Percentiles rank a stretch among this genome's conserved stretches.
These are phyloP conservation scores for Pichia kudriavzevii DNA, from an alignment of 1,139 yeast genomes.

Conservation along the genomic window DNA sequence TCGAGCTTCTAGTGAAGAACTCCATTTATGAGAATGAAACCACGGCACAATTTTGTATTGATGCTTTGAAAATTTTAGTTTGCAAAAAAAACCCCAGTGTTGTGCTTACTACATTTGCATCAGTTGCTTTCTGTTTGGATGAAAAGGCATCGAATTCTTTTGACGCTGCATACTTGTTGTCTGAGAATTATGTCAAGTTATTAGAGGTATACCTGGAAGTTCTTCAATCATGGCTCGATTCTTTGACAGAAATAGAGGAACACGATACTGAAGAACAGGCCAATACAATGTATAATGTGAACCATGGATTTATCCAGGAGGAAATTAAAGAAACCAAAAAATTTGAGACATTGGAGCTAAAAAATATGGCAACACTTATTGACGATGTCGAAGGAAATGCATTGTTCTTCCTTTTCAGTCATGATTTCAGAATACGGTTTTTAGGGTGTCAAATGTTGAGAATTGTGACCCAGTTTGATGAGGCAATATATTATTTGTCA, in stretches of 20 bases:
- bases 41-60: conserved; percentile 56
- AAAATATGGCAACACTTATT: conserved; percentile 69
- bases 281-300: conserved; percentile 26
- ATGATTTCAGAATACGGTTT: conserved; percentile 67
- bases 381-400: conserved; percentile 98
- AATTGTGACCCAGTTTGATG: conserved; percentile 78
- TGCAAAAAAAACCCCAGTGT: conserved; percentile 63
- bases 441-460: conserved; percentile 68
- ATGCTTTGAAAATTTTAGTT: conserved; percentile 59
- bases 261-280: conserved; percentile 21
- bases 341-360: conserved; percentile 65
- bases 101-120: conserved; percentile 67
- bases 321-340: conserved; percentile 26
- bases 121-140: conserved; percentile 71
- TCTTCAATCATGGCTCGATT: conserved; percentile 72
- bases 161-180: conserved; percentile 35
- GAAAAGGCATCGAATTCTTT: conserved; percentile 58
- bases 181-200: conserved; percentile 50
- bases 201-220: conserved; percentile 71
- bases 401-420: conserved; percentile 81
- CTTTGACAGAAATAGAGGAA: conserved; percentile 35
- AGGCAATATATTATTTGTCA: conserved; percentile 54
- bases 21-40: conserved; percentile 58
- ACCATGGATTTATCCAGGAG: conserved; percentile 27
- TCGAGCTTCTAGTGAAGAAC: conserved; percentile 71